Evolutionary conservation across 805 yeast species (phyloP).

Genomic region (Hagleromyces aurorensis): DNA sequence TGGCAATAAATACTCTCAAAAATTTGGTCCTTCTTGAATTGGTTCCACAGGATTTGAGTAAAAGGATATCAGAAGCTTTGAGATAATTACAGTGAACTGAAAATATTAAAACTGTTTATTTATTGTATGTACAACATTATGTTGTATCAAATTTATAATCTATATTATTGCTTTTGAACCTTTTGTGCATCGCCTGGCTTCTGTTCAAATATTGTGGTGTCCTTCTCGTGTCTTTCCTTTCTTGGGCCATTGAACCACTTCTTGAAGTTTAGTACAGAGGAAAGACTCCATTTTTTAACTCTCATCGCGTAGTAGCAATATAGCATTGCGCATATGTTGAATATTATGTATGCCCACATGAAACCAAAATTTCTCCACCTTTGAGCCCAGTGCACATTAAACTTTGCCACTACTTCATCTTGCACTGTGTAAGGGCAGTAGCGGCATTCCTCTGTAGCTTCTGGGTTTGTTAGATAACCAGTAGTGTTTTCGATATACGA

Average conservation of each 20-base stretch:
- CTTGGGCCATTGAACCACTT: constrained; percentile 37
- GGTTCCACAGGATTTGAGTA: too few species aligned
- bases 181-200: constrained; percentile 35
- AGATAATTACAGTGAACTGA: too few species aligned
- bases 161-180: constrained; percentile 17
- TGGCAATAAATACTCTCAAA: too few species aligned
- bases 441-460: constrained; percentile 45
- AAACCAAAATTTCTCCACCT: constrained; percentile 66
- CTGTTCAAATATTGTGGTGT: constrained; percentile 35
- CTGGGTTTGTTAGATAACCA: constrained; percentile 40
- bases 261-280: constrained; percentile 31
- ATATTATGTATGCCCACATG: constrained; percentile 37
- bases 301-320: constrained; percentile 31
- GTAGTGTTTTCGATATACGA: constrained; percentile 28
- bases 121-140: too few species aligned
- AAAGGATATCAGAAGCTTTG: too few species aligned
- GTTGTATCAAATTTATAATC: too few species aligned
- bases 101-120: too few species aligned
- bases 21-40: too few species aligned
- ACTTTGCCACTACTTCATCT: constrained; percentile 47
- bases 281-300: constrained; percentile 33
- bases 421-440: constrained; percentile 54
- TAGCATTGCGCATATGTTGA: constrained; percentile 37
- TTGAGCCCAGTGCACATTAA: constrained; percentile 34
- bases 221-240: constrained; percentile 42